phyloP scores from a whole-genome alignment of 495 filamentous ascomycete species.

The Neurospora discreta region DNA sequence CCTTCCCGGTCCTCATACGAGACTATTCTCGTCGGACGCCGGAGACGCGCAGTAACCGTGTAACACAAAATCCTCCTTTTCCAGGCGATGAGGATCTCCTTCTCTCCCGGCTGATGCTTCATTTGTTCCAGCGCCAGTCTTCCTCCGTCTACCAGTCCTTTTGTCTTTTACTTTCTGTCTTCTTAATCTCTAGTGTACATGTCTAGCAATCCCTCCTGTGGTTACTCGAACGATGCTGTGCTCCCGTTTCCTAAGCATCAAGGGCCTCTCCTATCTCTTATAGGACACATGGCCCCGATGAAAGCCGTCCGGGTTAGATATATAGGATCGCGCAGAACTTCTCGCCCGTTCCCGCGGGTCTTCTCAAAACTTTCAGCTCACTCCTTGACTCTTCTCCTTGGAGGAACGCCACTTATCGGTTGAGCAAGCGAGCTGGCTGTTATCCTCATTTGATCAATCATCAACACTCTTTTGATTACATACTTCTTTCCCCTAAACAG shows the following conservation, averaged over 20 bases:
- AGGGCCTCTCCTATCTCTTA: not conserved
- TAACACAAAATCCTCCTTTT: constrained; percentile 6
- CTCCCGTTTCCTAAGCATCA: constrained; percentile 10
- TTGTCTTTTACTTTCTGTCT: not conserved
- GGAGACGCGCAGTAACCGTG: constrained; percentile 19
- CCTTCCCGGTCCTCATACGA: constrained; percentile 19
- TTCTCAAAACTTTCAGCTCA: not conserved
- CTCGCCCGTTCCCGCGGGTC: constrained; percentile 11
- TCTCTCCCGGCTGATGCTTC: not conserved
- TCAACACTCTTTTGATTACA: not conserved
- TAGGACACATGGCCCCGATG: not conserved
- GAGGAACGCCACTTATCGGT: not conserved
- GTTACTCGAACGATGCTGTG: constrained; percentile 10
- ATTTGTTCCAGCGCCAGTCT: not conserved
- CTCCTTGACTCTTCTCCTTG: not conserved
- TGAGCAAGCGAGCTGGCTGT: not conserved
- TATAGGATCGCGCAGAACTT: constrained; percentile 13
- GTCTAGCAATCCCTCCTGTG: not conserved
- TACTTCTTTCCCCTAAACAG: not conserved
- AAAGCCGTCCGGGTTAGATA: constrained; percentile 2
- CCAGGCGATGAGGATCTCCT: not conserved
- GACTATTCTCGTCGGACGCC: constrained; percentile 24
- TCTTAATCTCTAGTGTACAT: not conserved
- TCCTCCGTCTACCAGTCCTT: not conserved
- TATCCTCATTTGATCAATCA: not conserved